Evolutionary conservation across 305 asterid genomes (phyloP).

Genomic region (Striga hermonthica): DNA sequence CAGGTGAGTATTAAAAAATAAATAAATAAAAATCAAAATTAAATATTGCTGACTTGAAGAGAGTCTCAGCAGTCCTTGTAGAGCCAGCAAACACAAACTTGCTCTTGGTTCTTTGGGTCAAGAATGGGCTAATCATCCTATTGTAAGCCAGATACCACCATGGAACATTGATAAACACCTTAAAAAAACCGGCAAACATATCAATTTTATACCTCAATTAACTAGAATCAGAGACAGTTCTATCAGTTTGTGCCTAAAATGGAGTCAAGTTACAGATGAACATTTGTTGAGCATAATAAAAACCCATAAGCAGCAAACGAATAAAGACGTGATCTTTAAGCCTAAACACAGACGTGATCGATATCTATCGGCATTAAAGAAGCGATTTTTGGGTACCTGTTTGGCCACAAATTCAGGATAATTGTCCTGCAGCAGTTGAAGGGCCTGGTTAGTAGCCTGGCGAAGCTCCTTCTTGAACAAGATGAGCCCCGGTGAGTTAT

Average conservation of each 20-base stretch:
- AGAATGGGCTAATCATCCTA: constrained; percentile 73
- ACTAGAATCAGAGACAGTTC: not conserved
- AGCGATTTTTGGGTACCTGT: constrained; percentile 46
- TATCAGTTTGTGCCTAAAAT: no score
- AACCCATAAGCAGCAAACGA: not conserved
- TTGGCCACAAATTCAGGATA: constrained; percentile 92
- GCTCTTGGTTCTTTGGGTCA: constrained; percentile 89
- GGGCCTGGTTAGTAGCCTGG: constrained; percentile 75
- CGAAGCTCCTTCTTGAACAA: constrained; percentile 76
- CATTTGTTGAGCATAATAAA: not conserved
- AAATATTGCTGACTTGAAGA: constrained; percentile 55
- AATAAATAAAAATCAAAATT: not conserved
- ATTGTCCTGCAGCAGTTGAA: constrained; percentile 78
- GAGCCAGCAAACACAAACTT: constrained; percentile 90
- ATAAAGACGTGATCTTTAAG: constrained; percentile 4
- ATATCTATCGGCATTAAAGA: not conserved
- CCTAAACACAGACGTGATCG: not conserved
- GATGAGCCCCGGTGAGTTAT: constrained; percentile 72
- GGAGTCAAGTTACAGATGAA: no score
- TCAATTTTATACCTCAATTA: constrained; percentile 22
- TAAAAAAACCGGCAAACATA: constrained; percentile 23
- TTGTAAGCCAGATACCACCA: constrained; percentile 96
- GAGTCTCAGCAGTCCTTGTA: constrained; percentile 72
- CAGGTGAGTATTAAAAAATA: not conserved
- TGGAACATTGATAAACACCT: constrained; percentile 92